These are phyloP conservation scores for Piloderma croceum DNA, from an alignment of 768 basidiomycete genomes.

Conservation along the genomic window DNA sequence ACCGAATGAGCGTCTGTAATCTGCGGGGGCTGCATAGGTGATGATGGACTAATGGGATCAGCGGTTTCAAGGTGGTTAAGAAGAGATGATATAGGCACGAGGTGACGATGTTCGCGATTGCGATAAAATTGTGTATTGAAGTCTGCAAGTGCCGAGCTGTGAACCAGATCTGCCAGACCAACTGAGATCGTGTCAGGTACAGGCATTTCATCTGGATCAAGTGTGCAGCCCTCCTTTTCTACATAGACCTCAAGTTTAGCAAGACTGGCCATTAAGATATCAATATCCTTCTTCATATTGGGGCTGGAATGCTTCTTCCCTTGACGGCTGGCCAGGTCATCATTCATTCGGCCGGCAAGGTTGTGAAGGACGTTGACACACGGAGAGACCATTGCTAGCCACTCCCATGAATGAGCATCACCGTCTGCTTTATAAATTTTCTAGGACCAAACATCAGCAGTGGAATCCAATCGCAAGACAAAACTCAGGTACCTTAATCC, in stretches of 20 bases:
- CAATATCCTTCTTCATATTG: constrained; percentile 26
- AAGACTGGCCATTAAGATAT: constrained; percentile 17
- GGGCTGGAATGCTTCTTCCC: constrained; percentile 26
- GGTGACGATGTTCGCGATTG: too few relatives aligned
- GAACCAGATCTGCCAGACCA: too few relatives aligned
- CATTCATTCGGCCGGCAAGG: constrained; percentile 21
- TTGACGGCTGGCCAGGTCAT: constrained; percentile 21
- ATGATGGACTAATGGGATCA: too few relatives aligned
- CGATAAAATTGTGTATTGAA: too few relatives aligned
- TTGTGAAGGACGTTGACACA: constrained; percentile 20
- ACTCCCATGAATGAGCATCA: constrained; percentile 11
- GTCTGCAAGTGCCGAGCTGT: too few relatives aligned
- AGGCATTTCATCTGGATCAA: constrained; percentile 12
- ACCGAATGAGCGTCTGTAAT: too few relatives aligned
- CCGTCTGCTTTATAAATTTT: constrained; percentile 7
- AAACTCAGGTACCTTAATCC: constrained; percentile 23
- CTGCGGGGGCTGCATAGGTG: too few relatives aligned
- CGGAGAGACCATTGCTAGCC: constrained; percentile 10
- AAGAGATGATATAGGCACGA: too few relatives aligned
- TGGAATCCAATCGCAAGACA: neutral
- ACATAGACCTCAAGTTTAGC: constrained; percentile 18
- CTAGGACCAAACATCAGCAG: neutral
- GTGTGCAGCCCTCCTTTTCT: constrained; percentile 11
- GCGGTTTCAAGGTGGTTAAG: too few relatives aligned
- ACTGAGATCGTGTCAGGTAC: constrained; percentile 17